phyloP scores from a whole-genome alignment of 2,329 filamentous ascomycete genomes.

The Fonsecaea erecta region DNA sequence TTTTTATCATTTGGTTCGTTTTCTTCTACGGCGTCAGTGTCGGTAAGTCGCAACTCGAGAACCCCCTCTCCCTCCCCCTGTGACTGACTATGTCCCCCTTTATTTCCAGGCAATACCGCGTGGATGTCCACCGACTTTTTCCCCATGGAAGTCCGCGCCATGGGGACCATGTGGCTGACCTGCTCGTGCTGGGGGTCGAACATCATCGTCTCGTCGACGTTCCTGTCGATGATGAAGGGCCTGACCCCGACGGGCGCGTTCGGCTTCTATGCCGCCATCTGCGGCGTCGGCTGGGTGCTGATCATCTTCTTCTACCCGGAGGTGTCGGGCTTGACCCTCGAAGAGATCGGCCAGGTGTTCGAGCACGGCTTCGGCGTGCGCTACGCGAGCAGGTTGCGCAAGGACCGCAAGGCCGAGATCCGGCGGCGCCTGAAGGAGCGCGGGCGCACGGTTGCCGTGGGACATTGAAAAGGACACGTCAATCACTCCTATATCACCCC shows the following conservation, averaged over 20 bases:
- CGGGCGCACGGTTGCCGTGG: slow-evolving; percentile 19
- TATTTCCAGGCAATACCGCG: slow-evolving; percentile 87
- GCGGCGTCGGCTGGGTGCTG: slow-evolving; percentile 67
- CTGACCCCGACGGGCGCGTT: slow-evolving; percentile 79
- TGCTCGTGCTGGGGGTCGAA: slow-evolving; percentile 90
- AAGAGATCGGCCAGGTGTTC: slow-evolving; percentile 75
- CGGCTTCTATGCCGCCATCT: slow-evolving; percentile 73
- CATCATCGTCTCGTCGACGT: slow-evolving; percentile 82
- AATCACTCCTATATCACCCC: no score
- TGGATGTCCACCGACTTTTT: slow-evolving; percentile 97
- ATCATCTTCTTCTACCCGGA: slow-evolving; percentile 82
- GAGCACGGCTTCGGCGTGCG: slow-evolving; percentile 73
- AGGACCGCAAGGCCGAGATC: slow-evolving; percentile 41
- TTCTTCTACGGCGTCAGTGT: slow-evolving; percentile 72
- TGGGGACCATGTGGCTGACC: slow-evolving; percentile 65
- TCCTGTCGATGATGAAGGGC: slow-evolving; percentile 81
- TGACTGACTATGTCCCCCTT: neutral
- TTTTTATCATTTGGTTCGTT: slow-evolving; percentile 81
- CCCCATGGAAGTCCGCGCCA: slow-evolving; percentile 66
- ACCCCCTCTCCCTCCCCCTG: no score
- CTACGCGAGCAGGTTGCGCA: slow-evolving; percentile 45
- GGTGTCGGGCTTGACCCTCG: slow-evolving; percentile 77
- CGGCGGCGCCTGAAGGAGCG: slow-evolving; percentile 37
- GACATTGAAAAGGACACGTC: no score
- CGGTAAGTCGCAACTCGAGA: neutral